These are phyloP conservation scores for Dactylellina drechsleri DNA, from an alignment of 2,329 filamentous ascomycete species.

Conservation along the genomic window DNA sequence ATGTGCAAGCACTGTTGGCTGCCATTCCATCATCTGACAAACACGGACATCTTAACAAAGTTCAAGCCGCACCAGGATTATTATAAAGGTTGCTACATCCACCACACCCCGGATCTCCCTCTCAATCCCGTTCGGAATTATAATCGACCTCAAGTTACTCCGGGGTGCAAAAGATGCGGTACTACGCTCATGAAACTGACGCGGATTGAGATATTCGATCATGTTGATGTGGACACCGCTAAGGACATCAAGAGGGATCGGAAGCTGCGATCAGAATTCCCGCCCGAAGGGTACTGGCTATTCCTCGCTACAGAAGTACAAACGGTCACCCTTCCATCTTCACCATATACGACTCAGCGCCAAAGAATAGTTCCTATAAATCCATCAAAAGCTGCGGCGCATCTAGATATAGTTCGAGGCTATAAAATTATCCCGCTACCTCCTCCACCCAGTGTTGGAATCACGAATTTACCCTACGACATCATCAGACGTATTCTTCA, in stretches of 20 bases:
- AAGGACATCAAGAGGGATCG: not conserved
- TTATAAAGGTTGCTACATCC: not conserved
- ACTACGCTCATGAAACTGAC: constrained; percentile 5
- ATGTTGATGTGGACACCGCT: not conserved
- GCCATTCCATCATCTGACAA: not conserved
- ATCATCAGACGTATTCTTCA: not conserved
- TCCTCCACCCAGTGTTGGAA: not conserved
- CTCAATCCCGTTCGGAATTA: too few species aligned
- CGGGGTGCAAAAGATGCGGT: constrained; percentile 3
- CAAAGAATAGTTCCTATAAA: constrained; percentile 19
- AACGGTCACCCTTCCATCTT: too few species aligned
- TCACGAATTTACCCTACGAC: not conserved
- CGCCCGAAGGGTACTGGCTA: constrained; percentile 26
- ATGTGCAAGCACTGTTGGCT: constrained; percentile 25
- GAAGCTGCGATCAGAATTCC: not conserved
- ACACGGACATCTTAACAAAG: not conserved
- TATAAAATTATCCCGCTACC: not conserved
- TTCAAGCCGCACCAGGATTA: not conserved
- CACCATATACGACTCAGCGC: not conserved
- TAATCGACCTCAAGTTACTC: not conserved
- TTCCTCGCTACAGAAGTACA: constrained; percentile 4
- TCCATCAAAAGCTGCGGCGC: not conserved
- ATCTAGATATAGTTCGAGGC: not conserved
- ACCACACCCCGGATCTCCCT: not conserved
- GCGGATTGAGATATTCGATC: constrained; percentile 27